These are phyloP conservation scores for Pichia sp. DNA, from an alignment of 1,139 yeast genomes.

Conservation along the genomic window DNA sequence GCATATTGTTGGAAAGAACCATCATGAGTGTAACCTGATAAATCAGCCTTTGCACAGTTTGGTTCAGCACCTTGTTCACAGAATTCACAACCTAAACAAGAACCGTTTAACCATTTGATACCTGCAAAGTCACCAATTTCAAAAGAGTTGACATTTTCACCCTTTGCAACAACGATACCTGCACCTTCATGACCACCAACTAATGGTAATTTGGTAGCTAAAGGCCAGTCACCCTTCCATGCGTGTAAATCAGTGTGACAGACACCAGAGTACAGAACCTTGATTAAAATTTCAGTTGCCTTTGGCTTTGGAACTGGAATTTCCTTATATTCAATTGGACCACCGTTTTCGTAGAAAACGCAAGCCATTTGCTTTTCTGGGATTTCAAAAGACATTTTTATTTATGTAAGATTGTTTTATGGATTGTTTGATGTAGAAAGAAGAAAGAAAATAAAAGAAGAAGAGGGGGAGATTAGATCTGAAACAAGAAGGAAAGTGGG, in stretches of 20 bases:
- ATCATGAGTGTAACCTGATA: constrained; percentile 72
- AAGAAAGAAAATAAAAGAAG: background rate
- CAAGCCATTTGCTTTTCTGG: constrained; percentile 42
- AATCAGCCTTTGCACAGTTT: constrained; percentile 59
- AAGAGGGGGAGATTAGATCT: background rate
- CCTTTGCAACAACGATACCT: constrained; percentile 68
- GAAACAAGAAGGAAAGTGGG: background rate
- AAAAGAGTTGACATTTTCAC: constrained; percentile 57
- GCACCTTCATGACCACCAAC: constrained; percentile 87
- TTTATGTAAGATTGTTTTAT: constrained; percentile 2
- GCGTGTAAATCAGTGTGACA: constrained; percentile 78
- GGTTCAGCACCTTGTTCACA: constrained; percentile 60
- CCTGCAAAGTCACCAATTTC: constrained; percentile 69
- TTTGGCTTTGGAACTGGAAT: constrained; percentile 65
- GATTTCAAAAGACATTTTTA: constrained; percentile 22
- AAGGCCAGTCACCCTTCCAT: constrained; percentile 77
- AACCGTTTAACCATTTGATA: constrained; percentile 69
- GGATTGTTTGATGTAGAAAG: background rate
- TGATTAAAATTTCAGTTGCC: constrained; percentile 57
- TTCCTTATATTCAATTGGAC: constrained; percentile 49
- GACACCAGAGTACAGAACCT: constrained; percentile 69
- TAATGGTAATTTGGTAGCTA: constrained; percentile 55
- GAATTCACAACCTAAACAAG: constrained; percentile 63
- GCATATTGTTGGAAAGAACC: constrained; percentile 79
- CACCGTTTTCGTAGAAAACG: constrained; percentile 40